These are phyloP conservation scores for Cryptosporidium viatorum DNA, from an alignment of 169 alveolate species.

Conservation along the genomic window DNA sequence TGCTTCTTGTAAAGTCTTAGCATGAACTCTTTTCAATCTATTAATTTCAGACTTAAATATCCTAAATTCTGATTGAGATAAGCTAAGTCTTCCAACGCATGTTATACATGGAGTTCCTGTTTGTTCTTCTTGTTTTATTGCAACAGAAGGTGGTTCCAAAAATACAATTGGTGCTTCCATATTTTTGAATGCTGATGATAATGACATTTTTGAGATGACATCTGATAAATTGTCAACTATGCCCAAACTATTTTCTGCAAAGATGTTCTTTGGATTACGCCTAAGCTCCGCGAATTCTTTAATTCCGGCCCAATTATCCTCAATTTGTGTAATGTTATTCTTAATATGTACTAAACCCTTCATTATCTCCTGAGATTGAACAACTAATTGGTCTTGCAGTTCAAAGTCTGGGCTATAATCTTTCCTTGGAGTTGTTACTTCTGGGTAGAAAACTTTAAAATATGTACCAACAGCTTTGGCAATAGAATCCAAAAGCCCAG, in stretches of 20 bases:
- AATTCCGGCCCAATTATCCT: slow-evolving; percentile 53
- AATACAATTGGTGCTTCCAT: slow-evolving; percentile 72
- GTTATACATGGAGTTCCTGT: slow-evolving; percentile 48
- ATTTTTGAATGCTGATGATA: slow-evolving; percentile 69
- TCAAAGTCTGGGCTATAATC: slow-evolving; percentile 64
- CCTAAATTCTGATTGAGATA: slow-evolving; percentile 35
- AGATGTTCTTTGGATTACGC: slow-evolving; percentile 53
- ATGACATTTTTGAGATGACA: slow-evolving; percentile 53
- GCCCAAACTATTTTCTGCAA: slow-evolving; percentile 62
- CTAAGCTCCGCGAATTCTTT: slow-evolving; percentile 47
- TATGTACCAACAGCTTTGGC: slow-evolving; percentile 58
- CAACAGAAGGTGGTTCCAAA: slow-evolving; percentile 64
- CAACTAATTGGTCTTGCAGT: slow-evolving; percentile 41
- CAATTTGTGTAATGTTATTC: slow-evolving; percentile 40
- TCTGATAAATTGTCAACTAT: slow-evolving; percentile 61
- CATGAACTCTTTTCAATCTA: slow-evolving; percentile 28
- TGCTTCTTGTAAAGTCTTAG: slow-evolving; percentile 35
- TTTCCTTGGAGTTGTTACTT: slow-evolving; percentile 58
- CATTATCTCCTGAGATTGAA: slow-evolving; percentile 57
- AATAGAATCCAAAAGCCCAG: slow-evolving; percentile 33
- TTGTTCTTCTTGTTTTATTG: slow-evolving; percentile 64
- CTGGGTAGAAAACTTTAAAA: slow-evolving; percentile 63
- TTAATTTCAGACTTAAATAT: slow-evolving; percentile 52
- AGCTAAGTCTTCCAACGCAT: slow-evolving; percentile 57
- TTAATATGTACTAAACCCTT: slow-evolving; percentile 26